Evolutionary conservation across 2,329 filamentous ascomycete genomes (phyloP).

Genomic region (Byssoonygena ceratinophila): DNA sequence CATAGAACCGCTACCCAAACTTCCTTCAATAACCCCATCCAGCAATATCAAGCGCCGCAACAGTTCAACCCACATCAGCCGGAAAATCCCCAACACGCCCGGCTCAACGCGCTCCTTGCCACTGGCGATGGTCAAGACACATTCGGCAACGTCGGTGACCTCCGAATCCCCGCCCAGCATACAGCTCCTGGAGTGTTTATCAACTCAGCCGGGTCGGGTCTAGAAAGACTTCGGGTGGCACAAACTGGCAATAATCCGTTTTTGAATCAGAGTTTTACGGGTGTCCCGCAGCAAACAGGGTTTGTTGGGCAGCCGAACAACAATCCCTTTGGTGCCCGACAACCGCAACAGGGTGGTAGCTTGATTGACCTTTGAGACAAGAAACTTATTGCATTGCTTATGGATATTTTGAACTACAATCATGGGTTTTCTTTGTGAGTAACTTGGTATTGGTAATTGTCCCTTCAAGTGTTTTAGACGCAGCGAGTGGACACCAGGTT

Average conservation of each 20-base stretch:
- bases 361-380: conserved; percentile 49
- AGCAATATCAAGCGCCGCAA: conserved; percentile 38
- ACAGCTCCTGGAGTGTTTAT: conserved; percentile 93
- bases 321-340: conserved; percentile 46
- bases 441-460: not conserved
- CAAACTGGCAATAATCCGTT: conserved; percentile 83
- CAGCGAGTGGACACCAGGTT: not conserved
- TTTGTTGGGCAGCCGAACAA: conserved; percentile 34
- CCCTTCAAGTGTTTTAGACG: not conserved
- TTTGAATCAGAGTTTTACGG: conserved; percentile 70
- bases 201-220: conserved; percentile 81
- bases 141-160: conserved; percentile 91
- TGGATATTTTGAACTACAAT: not conserved
- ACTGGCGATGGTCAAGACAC: conserved; percentile 91
- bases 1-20: conserved; percentile 60
- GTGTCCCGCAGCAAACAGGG: conserved; percentile 41
- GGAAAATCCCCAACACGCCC: conserved; percentile 52
- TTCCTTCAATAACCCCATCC: conserved; percentile 45
- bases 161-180: conserved; percentile 91
- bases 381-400: not conserved
- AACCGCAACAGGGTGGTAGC: conserved; percentile 43
- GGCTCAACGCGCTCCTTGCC: conserved; percentile 75
- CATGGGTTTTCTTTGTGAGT: not conserved
- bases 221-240: conserved; percentile 56
- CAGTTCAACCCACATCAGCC: conserved; percentile 33